Evolutionary conservation across 179 eudicot species (phyloP).

Genomic region (Patellifolia procumbens): DNA sequence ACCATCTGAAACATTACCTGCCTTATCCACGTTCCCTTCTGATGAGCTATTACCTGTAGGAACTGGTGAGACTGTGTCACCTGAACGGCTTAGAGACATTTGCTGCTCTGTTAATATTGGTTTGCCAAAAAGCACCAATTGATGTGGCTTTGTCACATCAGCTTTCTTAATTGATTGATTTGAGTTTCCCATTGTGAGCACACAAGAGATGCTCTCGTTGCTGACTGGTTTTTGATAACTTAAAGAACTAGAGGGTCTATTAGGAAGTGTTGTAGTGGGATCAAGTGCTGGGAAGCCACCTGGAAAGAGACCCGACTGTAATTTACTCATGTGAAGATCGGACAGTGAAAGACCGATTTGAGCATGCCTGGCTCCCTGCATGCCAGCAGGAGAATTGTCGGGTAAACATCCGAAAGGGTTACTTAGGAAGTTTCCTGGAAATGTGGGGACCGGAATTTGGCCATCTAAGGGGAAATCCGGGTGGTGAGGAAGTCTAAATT

Average conservation of each 20-base stretch:
- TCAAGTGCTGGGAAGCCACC: conserved; percentile 45
- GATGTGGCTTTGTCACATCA: conserved; percentile 39
- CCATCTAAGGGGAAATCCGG: conserved; percentile 59
- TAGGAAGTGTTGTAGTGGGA: conserved; percentile 29
- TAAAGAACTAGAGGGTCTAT: conserved; percentile 29
- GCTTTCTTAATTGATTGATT: conserved; percentile 34
- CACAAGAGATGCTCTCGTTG: conserved; percentile 49
- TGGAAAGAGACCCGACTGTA: conserved; percentile 55
- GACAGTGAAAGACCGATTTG: conserved; percentile 58
- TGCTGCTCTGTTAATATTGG: conserved; percentile 76
- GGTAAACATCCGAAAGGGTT: conserved; percentile 54
- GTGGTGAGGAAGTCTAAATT: conserved; percentile 69
- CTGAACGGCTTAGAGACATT: conserved; percentile 50
- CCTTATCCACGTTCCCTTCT: conserved; percentile 47
- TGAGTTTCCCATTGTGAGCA: conserved; percentile 56
- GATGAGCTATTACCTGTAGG: conserved; percentile 45
- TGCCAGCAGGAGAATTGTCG: conserved; percentile 79
- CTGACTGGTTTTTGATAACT: conserved; percentile 33
- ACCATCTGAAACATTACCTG: conserved; percentile 50
- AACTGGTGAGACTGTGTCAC: conserved; percentile 36
- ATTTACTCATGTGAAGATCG: conserved; percentile 52
- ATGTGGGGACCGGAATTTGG: conserved; percentile 52
- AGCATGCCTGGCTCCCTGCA: conserved; percentile 99
- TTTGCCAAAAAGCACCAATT: conserved; percentile 73
- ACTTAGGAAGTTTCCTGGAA: conserved; percentile 54